Evolutionary conservation across 176 grass and related monocot species (phyloP).

Genomic region (Oropetium thomaeum): DNA sequence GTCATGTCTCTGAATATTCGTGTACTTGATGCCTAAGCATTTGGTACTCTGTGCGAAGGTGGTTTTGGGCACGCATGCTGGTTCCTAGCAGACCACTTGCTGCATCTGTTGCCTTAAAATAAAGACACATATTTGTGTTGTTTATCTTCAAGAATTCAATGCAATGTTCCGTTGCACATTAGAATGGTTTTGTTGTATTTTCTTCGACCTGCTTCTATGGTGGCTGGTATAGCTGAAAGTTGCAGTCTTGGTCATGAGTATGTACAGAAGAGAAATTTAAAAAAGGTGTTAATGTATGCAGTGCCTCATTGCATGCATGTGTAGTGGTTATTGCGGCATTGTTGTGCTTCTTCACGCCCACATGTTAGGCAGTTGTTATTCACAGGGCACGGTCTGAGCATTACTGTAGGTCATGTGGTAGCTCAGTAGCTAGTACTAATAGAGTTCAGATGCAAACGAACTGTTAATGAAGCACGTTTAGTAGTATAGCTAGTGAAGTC

Average conservation of each 20-base stretch:
- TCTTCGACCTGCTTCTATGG: background rate
- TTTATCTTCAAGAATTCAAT: background rate
- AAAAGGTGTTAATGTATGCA: too few relatives aligned
- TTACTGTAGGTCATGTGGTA: too few relatives aligned
- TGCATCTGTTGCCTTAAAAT: constrained; percentile 30
- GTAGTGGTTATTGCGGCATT: background rate
- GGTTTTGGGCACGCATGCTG: constrained; percentile 19
- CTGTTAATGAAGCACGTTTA: too few relatives aligned
- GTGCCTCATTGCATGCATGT: background rate
- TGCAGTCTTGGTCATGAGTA: background rate
- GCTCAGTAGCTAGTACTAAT: too few relatives aligned
- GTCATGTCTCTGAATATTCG: constrained; percentile 1
- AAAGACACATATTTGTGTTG: constrained; percentile 16
- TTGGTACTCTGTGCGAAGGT: background rate
- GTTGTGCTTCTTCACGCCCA: background rate
- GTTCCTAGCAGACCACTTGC: constrained; percentile 5
- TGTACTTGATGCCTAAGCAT: constrained; percentile 9
- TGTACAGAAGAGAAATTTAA: too few relatives aligned
- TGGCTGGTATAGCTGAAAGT: background rate
- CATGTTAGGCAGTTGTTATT: too few relatives aligned
- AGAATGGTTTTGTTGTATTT: background rate
- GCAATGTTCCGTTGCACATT: background rate
- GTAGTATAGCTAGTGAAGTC: too few relatives aligned
- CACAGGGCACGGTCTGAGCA: too few relatives aligned
- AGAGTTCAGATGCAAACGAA: too few relatives aligned